phyloP scores from a whole-genome alignment of 495 filamentous ascomycete species.

The Amphirosellinia nigrospora region DNA sequence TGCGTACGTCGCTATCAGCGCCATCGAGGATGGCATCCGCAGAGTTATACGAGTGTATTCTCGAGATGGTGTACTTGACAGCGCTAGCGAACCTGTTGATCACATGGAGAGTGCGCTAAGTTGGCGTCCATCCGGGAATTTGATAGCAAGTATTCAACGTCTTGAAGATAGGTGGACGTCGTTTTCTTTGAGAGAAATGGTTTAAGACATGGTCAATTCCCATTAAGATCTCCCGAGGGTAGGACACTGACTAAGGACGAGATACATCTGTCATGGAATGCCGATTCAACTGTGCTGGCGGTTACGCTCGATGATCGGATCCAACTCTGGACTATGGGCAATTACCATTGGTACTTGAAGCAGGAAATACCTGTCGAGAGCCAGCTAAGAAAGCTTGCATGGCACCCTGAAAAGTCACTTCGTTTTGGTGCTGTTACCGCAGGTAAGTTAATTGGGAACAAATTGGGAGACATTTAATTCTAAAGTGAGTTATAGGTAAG shows the following conservation, averaged over 20 bases:
- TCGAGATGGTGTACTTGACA: conserved; percentile 86
- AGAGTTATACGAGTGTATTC: conserved; percentile 87
- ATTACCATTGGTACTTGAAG: conserved; percentile 99
- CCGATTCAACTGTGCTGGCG: conserved; percentile 88
- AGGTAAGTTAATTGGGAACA: conserved; percentile 40
- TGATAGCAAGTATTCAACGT: conserved; percentile 84
- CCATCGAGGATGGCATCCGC: conserved; percentile 66
- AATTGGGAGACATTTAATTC: neutral
- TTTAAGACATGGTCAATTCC: conserved; percentile 89
- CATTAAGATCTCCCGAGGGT: conserved; percentile 67
- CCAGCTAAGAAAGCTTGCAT: conserved; percentile 56
- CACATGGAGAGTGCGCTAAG: conserved; percentile 83
- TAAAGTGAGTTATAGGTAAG: conserved; percentile 19
- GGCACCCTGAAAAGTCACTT: conserved; percentile 87
- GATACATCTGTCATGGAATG: conserved; percentile 81
- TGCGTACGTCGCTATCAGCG: conserved; percentile 86
- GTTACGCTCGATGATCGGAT: conserved; percentile 74
- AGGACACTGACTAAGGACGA: conserved; percentile 58
- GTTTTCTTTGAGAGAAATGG: conserved; percentile 98
- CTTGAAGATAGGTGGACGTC: conserved; percentile 73
- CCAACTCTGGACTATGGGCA: conserved; percentile 96
- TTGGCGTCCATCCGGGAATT: conserved; percentile 89
- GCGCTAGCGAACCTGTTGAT: conserved; percentile 93
- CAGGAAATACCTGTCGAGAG: conserved; percentile 67
- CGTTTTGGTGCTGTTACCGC: conserved; percentile 59